Evolutionary conservation across 179 eudicot species (phyloP).

Genomic region (Amaranthus tricolor): DNA sequence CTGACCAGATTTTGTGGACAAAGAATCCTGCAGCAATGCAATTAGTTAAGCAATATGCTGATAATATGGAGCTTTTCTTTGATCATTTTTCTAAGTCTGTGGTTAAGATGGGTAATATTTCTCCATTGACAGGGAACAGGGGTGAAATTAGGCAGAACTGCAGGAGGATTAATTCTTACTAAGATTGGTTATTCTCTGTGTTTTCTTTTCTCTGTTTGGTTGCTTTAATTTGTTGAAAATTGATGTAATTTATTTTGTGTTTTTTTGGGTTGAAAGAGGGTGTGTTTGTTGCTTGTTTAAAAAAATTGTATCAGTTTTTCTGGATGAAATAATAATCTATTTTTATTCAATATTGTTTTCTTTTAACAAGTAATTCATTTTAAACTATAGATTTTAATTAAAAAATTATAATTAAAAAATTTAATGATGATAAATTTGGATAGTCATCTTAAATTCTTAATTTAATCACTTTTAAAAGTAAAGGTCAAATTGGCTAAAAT

Average conservation of each 20-base stretch:
- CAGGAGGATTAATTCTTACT: constrained; percentile 50
- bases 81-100: constrained; percentile 74
- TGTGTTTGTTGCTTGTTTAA: neutral
- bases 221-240: neutral
- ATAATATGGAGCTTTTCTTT: constrained; percentile 50
- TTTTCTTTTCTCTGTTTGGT: constrained; percentile 7
- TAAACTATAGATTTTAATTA: too few species aligned
- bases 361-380: too few species aligned
- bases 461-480: too few species aligned
- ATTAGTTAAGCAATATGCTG: constrained; percentile 72
- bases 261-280: neutral
- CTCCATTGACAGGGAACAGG: constrained; percentile 57
- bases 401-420: too few species aligned
- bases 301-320: neutral
- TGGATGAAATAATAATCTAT: constrained; percentile 2
- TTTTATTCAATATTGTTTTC: too few species aligned
- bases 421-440: too few species aligned
- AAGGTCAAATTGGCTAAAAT: too few species aligned
- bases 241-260: neutral
- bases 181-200: neutral
- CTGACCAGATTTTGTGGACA: constrained; percentile 66
- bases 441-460: too few species aligned
- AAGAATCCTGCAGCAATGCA: constrained; percentile 40
- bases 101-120: constrained; percentile 79
- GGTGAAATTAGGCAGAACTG: constrained; percentile 77